phyloP scores from a whole-genome alignment of 2,329 filamentous ascomycete species.

The Zymoseptoria pseudotritici region DNA sequence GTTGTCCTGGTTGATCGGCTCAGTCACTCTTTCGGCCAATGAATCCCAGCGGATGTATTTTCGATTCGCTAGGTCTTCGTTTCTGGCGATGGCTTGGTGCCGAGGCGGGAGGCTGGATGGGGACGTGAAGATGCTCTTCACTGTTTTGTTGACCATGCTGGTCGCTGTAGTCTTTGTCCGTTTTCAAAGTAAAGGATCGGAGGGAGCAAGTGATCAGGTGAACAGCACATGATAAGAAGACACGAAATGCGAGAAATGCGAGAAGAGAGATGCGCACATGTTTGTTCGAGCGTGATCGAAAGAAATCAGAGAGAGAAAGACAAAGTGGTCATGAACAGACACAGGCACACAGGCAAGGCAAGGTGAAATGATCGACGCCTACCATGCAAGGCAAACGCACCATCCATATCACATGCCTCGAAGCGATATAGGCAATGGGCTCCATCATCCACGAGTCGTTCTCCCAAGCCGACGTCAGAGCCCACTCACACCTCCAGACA shows the following conservation, averaged over 20 bases:
- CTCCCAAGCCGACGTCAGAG: neutral
- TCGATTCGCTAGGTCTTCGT: conserved; percentile 5
- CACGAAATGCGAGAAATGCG: neutral
- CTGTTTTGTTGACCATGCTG: conserved; percentile 9
- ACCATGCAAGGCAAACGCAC: neutral
- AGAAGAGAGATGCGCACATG: neutral
- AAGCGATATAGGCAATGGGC: neutral
- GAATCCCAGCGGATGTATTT: conserved; percentile 13
- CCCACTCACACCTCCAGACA: neutral
- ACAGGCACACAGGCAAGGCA: neutral
- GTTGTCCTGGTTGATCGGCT: neutral
- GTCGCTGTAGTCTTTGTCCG: neutral
- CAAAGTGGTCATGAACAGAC: neutral
- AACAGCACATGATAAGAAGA: neutral
- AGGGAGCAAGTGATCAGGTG: neutral
- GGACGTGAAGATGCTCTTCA: conserved; percentile 13
- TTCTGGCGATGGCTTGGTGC: neutral
- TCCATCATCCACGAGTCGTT: neutral
- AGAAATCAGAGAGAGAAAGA: neutral
- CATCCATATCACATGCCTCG: neutral
- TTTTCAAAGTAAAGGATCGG: neutral
- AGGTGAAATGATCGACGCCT: neutral
- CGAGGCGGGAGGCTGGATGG: neutral
- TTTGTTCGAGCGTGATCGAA: neutral
- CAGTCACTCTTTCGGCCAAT: neutral